Percentiles rank a stretch among this genome's conserved stretches.
Evolutionary conservation across 169 alveolate species (phyloP).

Genomic region (Plasmodium coatneyi): DNA sequence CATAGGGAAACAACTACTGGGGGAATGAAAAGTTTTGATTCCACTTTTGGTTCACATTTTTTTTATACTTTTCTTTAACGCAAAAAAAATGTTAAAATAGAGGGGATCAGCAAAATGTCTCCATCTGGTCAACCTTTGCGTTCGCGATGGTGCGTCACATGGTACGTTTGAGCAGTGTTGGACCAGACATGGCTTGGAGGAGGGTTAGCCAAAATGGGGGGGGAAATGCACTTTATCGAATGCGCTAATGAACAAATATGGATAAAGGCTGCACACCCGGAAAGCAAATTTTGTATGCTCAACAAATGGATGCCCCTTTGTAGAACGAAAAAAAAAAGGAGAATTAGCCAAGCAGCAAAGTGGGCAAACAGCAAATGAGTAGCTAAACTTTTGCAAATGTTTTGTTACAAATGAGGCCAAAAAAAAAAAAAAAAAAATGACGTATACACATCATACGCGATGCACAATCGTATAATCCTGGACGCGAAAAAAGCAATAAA

Average conservation of each 20-base stretch:
- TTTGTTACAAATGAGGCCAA: not conserved
- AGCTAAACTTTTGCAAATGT: not conserved
- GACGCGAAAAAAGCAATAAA: not conserved
- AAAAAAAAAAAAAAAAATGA: not conserved
- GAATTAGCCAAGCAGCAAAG: not conserved
- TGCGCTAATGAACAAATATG: not conserved
- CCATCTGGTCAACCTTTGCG: not conserved
- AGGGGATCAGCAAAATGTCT: not conserved
- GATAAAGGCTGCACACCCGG: not conserved
- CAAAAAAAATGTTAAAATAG: not conserved
- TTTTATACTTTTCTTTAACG: not conserved
- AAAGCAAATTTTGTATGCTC: not conserved
- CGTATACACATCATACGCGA: not conserved
- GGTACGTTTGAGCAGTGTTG: not conserved
- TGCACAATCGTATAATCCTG: not conserved
- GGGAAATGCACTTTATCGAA: not conserved
- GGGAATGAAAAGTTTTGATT: not conserved
- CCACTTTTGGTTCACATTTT: not conserved
- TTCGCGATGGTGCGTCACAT: not conserved
- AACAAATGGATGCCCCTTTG: not conserved
- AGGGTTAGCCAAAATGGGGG: not conserved
- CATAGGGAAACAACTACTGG: not conserved
- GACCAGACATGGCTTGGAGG: not conserved
- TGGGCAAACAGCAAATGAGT: not conserved
- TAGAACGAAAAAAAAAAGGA: constrained; percentile 1